Evolutionary conservation across 2,329 filamentous ascomycete genomes (phyloP), one percentile per base, ranked within the genome.

Genomic region (Aspergillus sp.): DNA sequence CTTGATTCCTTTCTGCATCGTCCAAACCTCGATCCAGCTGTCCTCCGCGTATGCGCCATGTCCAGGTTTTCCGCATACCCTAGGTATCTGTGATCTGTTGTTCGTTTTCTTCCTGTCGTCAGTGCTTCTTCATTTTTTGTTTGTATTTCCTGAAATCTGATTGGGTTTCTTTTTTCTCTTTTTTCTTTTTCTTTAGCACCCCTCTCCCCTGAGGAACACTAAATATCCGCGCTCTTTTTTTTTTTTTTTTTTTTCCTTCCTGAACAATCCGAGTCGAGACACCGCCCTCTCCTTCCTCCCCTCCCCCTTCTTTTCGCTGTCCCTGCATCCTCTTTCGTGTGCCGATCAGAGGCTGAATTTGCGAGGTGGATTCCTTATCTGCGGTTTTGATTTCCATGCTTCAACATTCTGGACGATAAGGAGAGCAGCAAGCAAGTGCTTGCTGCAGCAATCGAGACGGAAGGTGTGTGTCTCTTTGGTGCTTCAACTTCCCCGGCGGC

Each of bases 391-490:
- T 71, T 78, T 77, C 75, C 75, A 78, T 78, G 76, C 75, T 75
- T 77, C 76, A 77, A 73, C 68, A 77, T 78, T 78, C 71, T 75
- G 72, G 71, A 71, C 69, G 64, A 73, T 77, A 78, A 75, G 65
- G 69, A 71, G 70, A 75, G 77, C 77, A 73, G 77, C 77, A 78
- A 78, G 77, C 77, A 73, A 74, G 73, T 75, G 77, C 76, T 79
- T 78, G 77, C 76, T 77, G 75, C 76, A 74, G 71, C 71, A 74
- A 75, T 76, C 75, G 74, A 78, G 70, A 77, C 76, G 77, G 77
- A 78, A 77, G 73, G 77, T 78, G 67, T 62, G 76, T 75, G 58
- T 58, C 49, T 56, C 56, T 32, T 47, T 42, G 63, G 57, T 56
- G 57, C 56, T 56, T 61, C 49, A 55, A 45, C 55, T 56, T 54